phyloP scores from a whole-genome alignment of 805 yeast species.

The Yarrowia yakushimensis region DNA sequence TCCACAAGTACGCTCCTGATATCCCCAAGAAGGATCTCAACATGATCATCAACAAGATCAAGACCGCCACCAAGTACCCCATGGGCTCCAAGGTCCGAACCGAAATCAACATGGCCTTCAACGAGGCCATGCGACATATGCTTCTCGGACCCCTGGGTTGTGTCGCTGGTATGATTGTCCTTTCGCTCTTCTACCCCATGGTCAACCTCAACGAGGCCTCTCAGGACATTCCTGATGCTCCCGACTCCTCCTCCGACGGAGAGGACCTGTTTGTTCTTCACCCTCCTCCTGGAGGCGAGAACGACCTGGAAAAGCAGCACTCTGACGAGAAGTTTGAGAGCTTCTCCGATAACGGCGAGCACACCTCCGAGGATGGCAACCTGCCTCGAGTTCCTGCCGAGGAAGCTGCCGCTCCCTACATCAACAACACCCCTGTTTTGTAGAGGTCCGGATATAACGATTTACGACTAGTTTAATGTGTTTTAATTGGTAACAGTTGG shows the following conservation, averaged over 20 bases:
- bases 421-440: slow-evolving; percentile 8
- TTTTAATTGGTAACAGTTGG: too few species aligned
- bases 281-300: not conserved
- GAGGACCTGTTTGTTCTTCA: not conserved
- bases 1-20: slow-evolving; percentile 15
- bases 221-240: not conserved
- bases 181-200: slow-evolving; percentile 16
- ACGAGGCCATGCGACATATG: slow-evolving; percentile 21
- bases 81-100: slow-evolving; percentile 20
- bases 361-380: not conserved
- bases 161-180: slow-evolving; percentile 9
- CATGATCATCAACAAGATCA: slow-evolving; percentile 24
- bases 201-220: slow-evolving; percentile 18
- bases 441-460: not conserved
- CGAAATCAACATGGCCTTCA: slow-evolving; percentile 17
- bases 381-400: slow-evolving; percentile 1
- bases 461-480: slow-evolving; percentile 3
- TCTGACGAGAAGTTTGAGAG: slow-evolving; percentile 1
- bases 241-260: not conserved
- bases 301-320: not conserved
- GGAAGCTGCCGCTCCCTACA: not conserved
- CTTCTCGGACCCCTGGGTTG: slow-evolving; percentile 15
- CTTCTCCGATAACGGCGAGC: not conserved
- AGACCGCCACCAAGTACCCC: slow-evolving; percentile 21
- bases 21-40: slow-evolving; percentile 7